Evolutionary conservation across 208 protist species (phyloP), one percentile per base, ranked within the genome.

Genomic region (Blechomonas ayalai): DNA sequence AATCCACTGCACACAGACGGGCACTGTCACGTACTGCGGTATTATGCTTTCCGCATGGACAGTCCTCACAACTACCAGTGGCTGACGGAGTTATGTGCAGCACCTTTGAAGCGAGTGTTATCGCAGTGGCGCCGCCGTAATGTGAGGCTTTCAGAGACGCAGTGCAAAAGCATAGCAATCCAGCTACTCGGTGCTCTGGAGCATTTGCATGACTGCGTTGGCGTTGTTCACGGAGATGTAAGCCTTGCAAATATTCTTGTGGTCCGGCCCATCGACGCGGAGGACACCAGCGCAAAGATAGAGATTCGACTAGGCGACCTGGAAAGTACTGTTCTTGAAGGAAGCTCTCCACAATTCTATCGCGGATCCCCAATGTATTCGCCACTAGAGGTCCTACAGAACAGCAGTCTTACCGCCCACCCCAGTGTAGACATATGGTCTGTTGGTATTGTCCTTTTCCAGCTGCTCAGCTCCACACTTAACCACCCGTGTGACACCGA

Each of bases 171-270:
- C 39, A 37, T 75, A 12, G 49, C 62, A 34, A 46, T 53, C 18
- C 34, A 72, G 10, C 31, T 72, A 24, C 43, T 81, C 22, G 34
- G 36, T n/a, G 80, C 72, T 3, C 53, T 89, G 9, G 25, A 49
- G 22, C 59, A 70, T 34, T 64, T 89, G 4, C 74, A 89, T 56
- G 40, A 49, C 2, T 50, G 42, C 24, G 50, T 51, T 15, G 28
- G 29, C 4, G 42, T 68, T 39, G 59, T 74, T 9, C 80, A 89
- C 50, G 75, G 61, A 10, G 80, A 89, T 46, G 45, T 89, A 19
- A 80, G 59, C 33, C 59, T 66, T 10, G 27, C 62, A 13, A 89
- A 89, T 43, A 43, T 89, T 37, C 54, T 89, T 10, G 33, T 74
- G 4, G 15, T 35, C 3, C 58, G 48, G 26, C 13, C 42, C 24